These are phyloP conservation scores for Sugiyamaella paludigena DNA, from an alignment of 1,139 yeast genomes.

Conservation along the genomic window DNA sequence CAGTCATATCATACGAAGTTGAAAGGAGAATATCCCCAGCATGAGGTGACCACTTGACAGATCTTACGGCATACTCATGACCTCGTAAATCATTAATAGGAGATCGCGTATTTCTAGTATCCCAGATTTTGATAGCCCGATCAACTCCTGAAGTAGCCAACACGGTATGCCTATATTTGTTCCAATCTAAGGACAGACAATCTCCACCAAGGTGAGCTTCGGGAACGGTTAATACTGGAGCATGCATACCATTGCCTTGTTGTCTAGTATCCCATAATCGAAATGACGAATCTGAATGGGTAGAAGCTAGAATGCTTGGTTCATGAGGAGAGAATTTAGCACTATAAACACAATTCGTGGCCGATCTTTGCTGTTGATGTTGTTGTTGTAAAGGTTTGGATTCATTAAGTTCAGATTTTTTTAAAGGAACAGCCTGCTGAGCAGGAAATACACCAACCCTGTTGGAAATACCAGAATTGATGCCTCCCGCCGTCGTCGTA, in stretches of 20 bases:
- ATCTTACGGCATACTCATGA: constrained; percentile 84
- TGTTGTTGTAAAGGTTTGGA: constrained; percentile 20
- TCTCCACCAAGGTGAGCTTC: constrained; percentile 80
- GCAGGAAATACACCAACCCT: background rate
- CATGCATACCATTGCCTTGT: constrained; percentile 57
- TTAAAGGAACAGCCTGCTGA: constrained; percentile 2
- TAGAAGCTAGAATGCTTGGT: constrained; percentile 65
- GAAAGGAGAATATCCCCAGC: constrained; percentile 65
- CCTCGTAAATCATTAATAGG: constrained; percentile 80
- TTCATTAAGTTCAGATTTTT: constrained; percentile 5
- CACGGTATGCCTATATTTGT: constrained; percentile 75
- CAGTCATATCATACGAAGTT: constrained; percentile 90
- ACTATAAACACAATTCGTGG: constrained; percentile 54
- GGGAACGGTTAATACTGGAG: constrained; percentile 31
- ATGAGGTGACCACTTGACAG: constrained; percentile 89
- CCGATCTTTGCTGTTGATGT: constrained; percentile 26
- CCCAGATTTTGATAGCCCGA: constrained; percentile 82
- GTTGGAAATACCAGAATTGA: background rate
- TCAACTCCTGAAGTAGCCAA: constrained; percentile 91
- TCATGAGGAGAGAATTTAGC: constrained; percentile 86
- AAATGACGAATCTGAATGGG: constrained; percentile 75
- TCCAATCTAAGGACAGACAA: constrained; percentile 80
- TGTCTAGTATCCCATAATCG: constrained; percentile 84
- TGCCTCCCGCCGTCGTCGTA: background rate
- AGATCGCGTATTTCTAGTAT: constrained; percentile 70